Conservation (phyloP, 306 rosid genomes). For the Morella rubra region DNA sequence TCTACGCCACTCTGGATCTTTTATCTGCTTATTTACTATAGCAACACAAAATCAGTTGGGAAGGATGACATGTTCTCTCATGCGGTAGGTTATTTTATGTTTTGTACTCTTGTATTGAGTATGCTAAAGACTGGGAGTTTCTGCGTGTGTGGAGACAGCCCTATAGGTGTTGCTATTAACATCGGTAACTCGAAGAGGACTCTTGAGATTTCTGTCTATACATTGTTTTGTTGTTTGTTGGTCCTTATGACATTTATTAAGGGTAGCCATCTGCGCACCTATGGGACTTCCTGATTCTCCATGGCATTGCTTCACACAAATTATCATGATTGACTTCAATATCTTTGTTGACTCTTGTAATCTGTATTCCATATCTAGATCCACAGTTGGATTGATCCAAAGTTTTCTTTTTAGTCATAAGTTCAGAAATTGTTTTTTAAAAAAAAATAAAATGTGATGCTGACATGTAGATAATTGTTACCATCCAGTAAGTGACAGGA, state of each 20-base stretch:
- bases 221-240: slow-evolving; percentile 16
- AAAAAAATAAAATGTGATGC: background rate
- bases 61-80: slow-evolving; percentile 83
- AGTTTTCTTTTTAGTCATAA: background rate
- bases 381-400: background rate
- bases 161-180: slow-evolving; percentile 13
- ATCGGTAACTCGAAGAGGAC: slow-evolving; percentile 26
- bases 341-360: background rate
- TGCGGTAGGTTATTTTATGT: slow-evolving; percentile 73
- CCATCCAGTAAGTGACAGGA: background rate
- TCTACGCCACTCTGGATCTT: slow-evolving; percentile 69
- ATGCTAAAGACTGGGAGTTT: slow-evolving; percentile 21
- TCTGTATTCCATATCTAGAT: background rate
- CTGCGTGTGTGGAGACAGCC: slow-evolving; percentile 16
- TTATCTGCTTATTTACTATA: slow-evolving; percentile 73
- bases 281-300: slow-evolving; percentile 13
- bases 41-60: slow-evolving; percentile 59
- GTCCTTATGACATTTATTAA: slow-evolving; percentile 13
- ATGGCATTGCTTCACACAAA: slow-evolving; percentile 4
- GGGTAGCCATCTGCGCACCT: slow-evolving; percentile 7
- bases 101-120: slow-evolving; percentile 30
- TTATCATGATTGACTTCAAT: background rate
- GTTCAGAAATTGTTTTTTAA: background rate
- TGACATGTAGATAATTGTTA: background rate
- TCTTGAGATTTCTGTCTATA: background rate